Evolutionary conservation across 192 early-diverging fungal genomes (phyloP), one percentile per base, ranked within the genome.

Genomic region (Backusella mclennaniae): DNA sequence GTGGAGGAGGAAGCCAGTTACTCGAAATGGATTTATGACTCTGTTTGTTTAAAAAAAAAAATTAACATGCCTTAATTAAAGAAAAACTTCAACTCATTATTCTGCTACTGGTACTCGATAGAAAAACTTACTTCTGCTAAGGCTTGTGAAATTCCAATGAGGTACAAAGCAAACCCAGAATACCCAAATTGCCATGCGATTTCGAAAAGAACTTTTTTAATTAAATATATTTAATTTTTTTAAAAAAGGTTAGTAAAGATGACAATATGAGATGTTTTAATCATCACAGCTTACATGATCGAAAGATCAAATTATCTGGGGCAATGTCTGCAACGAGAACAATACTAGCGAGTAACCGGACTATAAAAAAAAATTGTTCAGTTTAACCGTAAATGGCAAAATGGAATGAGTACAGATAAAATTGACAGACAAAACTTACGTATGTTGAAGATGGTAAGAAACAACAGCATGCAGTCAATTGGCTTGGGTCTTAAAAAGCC

Each of bases 131-230:
- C 78, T 31, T 75, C 78, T 59, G 78, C 67, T n/a, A 79, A 52
- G 35, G 78, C 75, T 59, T 75, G 78, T 39, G 74, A 73, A 75
- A 79, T 79, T 21, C 78, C 78, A 41, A 79, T 38, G 14, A 75
- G 53, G 35, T 79, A 79, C 0, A 79, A 56, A 15, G 74, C 69
- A 52, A 68, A 79, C 2, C 66, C 78, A 23, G 46, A 56, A 72
- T 71, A 79, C 0, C 78, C 78, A 59, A 53, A 75, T 44, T 79
- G 73, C 78, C 78, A 79, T 72, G 73, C 66, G 19, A 79, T 74
- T 71, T 79, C 78, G 23, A 79, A 79, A 41, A 79, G 35, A 9
- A 75, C 76, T 77, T 44, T 56, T 33, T n/a, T 49, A 39, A 39
- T 49, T 49, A 17, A 17, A 44, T 19, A 49, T 19, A 49, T 1